Percentiles rank a stretch among this genome's conserved stretches.
phyloP scores from a whole-genome alignment of 2,329 filamentous ascomycete species.

The Anisogramma anomala region DNA sequence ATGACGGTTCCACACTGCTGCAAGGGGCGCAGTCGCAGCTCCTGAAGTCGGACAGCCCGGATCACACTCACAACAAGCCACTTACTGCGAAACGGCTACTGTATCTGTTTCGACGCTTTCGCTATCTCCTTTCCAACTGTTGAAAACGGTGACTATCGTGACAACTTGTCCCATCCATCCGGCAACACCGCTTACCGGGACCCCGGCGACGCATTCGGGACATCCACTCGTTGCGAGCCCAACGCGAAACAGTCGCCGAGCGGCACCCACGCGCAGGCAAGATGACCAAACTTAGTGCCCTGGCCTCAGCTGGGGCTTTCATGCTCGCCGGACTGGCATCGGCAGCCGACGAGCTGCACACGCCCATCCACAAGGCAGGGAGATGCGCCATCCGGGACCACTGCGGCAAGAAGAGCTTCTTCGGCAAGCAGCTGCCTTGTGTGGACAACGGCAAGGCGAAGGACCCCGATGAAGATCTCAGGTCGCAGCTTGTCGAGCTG shows the following conservation, averaged over 20 bases:
- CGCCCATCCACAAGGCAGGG: slow-evolving; percentile 67
- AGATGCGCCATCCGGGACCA: slow-evolving; percentile 84
- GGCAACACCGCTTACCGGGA: neutral
- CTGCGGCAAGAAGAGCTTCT: slow-evolving; percentile 83
- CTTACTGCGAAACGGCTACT: too few species aligned
- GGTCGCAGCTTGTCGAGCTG: slow-evolving; percentile 68
- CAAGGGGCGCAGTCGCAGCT: too few species aligned
- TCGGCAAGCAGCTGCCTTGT: slow-evolving; percentile 81
- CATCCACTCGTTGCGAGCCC: neutral
- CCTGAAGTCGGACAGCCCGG: too few species aligned
- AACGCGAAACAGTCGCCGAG: slow-evolving; percentile 9
- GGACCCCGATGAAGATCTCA: slow-evolving; percentile 58
- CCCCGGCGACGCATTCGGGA: neutral
- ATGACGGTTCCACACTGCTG: too few species aligned
- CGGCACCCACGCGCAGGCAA: slow-evolving; percentile 6
- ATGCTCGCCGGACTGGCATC: slow-evolving; percentile 24
- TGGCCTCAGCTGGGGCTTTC: slow-evolving; percentile 24
- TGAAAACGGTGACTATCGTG: neutral
- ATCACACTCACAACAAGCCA: too few species aligned
- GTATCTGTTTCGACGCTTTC: neutral
- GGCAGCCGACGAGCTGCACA: slow-evolving; percentile 24
- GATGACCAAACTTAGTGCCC: slow-evolving; percentile 28
- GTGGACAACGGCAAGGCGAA: slow-evolving; percentile 78
- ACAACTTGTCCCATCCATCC: neutral
- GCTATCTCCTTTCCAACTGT: neutral